phyloP scores from a whole-genome alignment of 257 asterid genomes.

The Solanum ossicruentum region DNA sequence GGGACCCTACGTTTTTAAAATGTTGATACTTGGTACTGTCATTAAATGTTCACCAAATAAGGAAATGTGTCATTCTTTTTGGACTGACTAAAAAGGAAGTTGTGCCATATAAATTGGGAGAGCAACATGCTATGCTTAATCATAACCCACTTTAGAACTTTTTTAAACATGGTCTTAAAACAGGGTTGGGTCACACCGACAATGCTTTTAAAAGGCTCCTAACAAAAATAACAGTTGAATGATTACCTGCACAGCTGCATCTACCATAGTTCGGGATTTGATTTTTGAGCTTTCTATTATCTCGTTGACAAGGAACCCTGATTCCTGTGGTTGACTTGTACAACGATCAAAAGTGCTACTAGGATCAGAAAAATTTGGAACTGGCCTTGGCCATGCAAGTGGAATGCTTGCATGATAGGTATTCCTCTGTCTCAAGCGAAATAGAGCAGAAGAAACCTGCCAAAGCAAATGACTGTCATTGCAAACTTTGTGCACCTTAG shows the following conservation, averaged over 20 bases:
- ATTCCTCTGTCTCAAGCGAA: constrained; percentile 61
- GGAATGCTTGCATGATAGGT: constrained; percentile 51
- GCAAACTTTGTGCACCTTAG: background rate
- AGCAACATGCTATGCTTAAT: background rate
- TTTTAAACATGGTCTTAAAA: background rate
- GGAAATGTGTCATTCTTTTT: background rate
- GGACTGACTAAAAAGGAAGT: background rate
- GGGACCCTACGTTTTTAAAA: background rate
- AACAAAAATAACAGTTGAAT: background rate
- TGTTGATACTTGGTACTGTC: background rate
- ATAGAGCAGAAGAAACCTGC: constrained; percentile 64
- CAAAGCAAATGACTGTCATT: background rate
- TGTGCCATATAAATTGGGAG: background rate
- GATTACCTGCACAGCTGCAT: constrained; percentile 78
- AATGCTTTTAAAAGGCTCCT: background rate
- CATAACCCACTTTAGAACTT: background rate
- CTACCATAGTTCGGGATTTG: constrained; percentile 74
- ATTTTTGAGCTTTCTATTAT: constrained; percentile 63
- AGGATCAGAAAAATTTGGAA: constrained; percentile 24
- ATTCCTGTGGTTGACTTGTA: constrained; percentile 37
- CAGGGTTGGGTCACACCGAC: background rate
- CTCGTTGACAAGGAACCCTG: constrained; percentile 54
- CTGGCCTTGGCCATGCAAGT: constrained; percentile 32
- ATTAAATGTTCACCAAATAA: background rate
- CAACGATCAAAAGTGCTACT: constrained; percentile 30